A percentile compares a stretch with the other conserved stretches of the same genome.
Conservation (phyloP, 2,329 filamentous ascomycete species). For the Cadophora malorum region DNA sequence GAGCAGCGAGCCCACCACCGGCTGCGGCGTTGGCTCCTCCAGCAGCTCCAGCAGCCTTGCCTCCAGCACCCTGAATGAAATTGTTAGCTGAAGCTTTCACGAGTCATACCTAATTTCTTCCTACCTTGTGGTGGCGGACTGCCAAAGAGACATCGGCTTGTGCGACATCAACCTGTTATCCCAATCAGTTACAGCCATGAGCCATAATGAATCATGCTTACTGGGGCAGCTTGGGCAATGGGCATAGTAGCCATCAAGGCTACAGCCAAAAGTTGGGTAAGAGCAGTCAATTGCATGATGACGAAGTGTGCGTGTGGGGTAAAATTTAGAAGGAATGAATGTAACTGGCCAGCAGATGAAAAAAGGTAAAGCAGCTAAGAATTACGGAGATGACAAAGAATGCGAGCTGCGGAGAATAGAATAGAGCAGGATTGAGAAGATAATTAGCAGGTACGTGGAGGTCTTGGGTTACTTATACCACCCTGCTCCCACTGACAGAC, state of each 20-base stretch:
- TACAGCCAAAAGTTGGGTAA: slow-evolving; percentile 25
- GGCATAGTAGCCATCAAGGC: slow-evolving; percentile 27
- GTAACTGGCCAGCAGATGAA: slow-evolving; percentile 18
- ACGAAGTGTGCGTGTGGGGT: background rate
- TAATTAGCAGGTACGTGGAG: slow-evolving; percentile 13
- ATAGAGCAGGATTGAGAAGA: slow-evolving; percentile 8
- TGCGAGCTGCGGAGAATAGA: background rate
- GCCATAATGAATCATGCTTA: background rate
- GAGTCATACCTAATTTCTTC: background rate
- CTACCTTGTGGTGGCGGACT: slow-evolving; percentile 10
- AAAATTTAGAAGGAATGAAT: slow-evolving; percentile 15
- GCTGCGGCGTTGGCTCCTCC: background rate
- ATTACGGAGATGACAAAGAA: background rate
- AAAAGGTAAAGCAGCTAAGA: slow-evolving; percentile 2
- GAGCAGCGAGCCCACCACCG: background rate
- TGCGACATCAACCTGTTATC: slow-evolving; percentile 3
- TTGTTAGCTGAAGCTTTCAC: background rate
- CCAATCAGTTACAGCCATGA: background rate
- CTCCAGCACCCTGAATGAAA: background rate
- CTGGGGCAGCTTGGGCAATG: slow-evolving; percentile 25
- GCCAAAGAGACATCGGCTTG: slow-evolving; percentile 8
- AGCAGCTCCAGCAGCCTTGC: background rate
- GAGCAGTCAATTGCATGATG: slow-evolving; percentile 28
- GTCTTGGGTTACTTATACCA: slow-evolving; percentile 11
- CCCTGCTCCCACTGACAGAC: background rate